A percentile compares a stretch with the other conserved stretches of the same genome.
Conservation (phyloP, 2,329 filamentous ascomycete genomes). For the Colletotrichum karsti region DNA sequence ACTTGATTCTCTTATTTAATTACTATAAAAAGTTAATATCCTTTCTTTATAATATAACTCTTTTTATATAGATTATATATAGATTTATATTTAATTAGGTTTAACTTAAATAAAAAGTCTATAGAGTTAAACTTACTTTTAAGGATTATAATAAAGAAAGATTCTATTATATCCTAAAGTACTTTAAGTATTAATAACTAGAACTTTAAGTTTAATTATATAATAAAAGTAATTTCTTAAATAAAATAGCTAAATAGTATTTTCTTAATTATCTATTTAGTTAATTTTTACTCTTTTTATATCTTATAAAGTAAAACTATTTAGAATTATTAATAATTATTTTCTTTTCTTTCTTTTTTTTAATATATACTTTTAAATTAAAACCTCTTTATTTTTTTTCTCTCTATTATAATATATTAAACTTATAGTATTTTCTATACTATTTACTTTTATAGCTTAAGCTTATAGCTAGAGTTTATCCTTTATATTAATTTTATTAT, state of each 20-base stretch:
- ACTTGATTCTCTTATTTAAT: background rate
- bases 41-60: background rate
- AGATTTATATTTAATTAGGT: background rate
- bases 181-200: background rate
- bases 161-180: background rate
- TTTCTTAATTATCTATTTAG: background rate
- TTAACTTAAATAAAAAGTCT: background rate
- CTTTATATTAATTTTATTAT: background rate
- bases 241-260: background rate
- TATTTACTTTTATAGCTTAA: background rate
- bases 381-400: background rate
- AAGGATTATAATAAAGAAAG: background rate
- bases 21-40: background rate
- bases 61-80: background rate
- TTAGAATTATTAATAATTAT: background rate
- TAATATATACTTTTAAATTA: background rate
- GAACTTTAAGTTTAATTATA: background rate
- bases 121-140: no score
- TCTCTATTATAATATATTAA: background rate
- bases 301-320: background rate
- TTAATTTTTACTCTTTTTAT: background rate
- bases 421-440: background rate
- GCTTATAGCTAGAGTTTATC: background rate
- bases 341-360: background rate
- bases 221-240: background rate